Evolutionary conservation across 2,329 filamentous ascomycete genomes (phyloP).

Genomic region (Dryadomyces quercivorus): DNA sequence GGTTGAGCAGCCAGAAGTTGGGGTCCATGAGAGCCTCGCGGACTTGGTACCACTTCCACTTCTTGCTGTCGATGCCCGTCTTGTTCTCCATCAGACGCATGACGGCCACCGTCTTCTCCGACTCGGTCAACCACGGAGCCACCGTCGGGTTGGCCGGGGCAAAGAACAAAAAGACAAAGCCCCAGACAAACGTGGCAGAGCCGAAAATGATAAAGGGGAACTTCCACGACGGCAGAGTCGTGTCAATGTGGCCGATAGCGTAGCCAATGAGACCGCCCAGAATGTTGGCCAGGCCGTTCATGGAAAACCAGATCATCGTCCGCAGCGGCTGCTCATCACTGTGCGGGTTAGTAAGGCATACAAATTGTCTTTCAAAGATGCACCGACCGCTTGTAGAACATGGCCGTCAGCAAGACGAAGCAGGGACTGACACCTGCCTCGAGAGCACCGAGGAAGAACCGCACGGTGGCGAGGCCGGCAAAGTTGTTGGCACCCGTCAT

Average conservation of each 20-base stretch:
- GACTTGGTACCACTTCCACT: slow-evolving; percentile 32
- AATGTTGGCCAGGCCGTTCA: slow-evolving; percentile 46
- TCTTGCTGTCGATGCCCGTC: slow-evolving; percentile 40
- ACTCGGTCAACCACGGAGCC: slow-evolving; percentile 41
- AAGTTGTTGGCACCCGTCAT: slow-evolving; percentile 41
- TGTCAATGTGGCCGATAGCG: slow-evolving; percentile 45
- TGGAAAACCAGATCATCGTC: slow-evolving; percentile 40
- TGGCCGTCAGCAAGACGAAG: slow-evolving; percentile 43
- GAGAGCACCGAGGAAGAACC: slow-evolving; percentile 42
- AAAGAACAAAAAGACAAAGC: slow-evolving; percentile 40
- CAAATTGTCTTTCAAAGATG: no score
- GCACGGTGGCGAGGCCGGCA: slow-evolving; percentile 38
- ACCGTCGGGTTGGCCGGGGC: slow-evolving; percentile 50
- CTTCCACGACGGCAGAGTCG: slow-evolving; percentile 36
- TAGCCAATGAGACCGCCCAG: slow-evolving; percentile 47
- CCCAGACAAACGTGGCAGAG: slow-evolving; percentile 42
- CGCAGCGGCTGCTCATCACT: slow-evolving; percentile 36
- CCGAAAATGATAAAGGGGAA: slow-evolving; percentile 51
- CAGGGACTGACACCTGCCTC: slow-evolving; percentile 46
- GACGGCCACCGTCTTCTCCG: slow-evolving; percentile 43
- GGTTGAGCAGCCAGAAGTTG: slow-evolving; percentile 46
- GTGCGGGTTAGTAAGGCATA: no score
- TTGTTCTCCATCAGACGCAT: slow-evolving; percentile 37
- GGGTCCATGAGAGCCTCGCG: slow-evolving; percentile 36
- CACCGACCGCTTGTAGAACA: slow-evolving; percentile 36